Percentiles rank a stretch among this genome's conserved stretches.
Conservation (phyloP, 2,329 filamentous ascomycete genomes). For the Claviceps digitariae region DNA sequence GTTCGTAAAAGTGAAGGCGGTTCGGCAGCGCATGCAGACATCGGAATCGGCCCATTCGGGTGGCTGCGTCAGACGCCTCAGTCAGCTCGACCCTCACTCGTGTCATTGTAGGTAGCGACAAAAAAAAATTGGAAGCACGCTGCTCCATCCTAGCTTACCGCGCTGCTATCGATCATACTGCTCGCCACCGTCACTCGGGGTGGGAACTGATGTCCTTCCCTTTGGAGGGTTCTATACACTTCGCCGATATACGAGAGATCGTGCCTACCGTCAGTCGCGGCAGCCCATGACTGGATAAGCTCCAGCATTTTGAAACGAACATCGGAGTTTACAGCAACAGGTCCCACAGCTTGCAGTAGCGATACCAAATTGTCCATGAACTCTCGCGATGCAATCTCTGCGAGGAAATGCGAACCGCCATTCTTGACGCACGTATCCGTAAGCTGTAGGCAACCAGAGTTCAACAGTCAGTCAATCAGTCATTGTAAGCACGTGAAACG, state of each 20-base stretch:
- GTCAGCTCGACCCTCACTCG: not conserved
- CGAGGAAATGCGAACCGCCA: slow-evolving; percentile 85
- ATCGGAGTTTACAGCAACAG: slow-evolving; percentile 63
- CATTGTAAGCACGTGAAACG: not conserved
- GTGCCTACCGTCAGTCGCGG: slow-evolving; percentile 70
- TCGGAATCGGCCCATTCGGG: slow-evolving; percentile 97
- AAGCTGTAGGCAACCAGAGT: slow-evolving; percentile 42
- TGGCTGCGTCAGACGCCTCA: slow-evolving; percentile 38
- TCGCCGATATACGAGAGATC: slow-evolving; percentile 79
- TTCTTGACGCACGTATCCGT: slow-evolving; percentile 99
- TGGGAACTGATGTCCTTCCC: slow-evolving; percentile 79
- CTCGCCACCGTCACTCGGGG: slow-evolving; percentile 78
- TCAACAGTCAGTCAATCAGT: not conserved
- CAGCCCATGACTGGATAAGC: slow-evolving; percentile 85
- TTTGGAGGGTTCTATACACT: slow-evolving; percentile 69
- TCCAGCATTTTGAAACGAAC: slow-evolving; percentile 87
- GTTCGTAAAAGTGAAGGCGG: slow-evolving; percentile 92
- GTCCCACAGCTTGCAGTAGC: slow-evolving; percentile 67
- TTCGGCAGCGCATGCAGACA: slow-evolving; percentile 95
- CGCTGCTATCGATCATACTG: slow-evolving; percentile 95
- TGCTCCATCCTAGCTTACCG: slow-evolving; percentile 37
- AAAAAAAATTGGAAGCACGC: not conserved
- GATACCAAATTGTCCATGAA: slow-evolving; percentile 97
- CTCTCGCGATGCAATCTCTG: slow-evolving; percentile 89
- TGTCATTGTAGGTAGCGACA: not conserved